Evolutionary conservation across 2,329 filamentous ascomycete genomes (phyloP), one percentile per base, ranked within the genome.

Genomic region (Aureobasidium namibiae): DNA sequence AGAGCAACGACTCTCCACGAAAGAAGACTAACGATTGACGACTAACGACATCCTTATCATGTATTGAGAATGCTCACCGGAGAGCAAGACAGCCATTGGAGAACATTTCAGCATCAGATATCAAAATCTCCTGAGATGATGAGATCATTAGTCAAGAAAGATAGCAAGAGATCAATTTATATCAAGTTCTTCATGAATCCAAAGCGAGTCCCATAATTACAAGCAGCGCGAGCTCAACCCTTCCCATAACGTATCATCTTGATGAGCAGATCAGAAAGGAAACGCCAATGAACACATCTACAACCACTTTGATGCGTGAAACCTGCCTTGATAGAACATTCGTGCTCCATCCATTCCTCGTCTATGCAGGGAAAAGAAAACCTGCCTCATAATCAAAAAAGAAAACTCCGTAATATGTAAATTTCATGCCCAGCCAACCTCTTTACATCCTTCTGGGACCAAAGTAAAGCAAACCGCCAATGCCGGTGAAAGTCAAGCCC

Each of bases 401-500:
- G 23, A 13, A 23, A 52, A 52, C 48, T 38, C 48, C 48, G 16
- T 24, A 6, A 52, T 39, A 39, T 52, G 48, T 52, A 39, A 26
- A 39, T 26, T 7, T 9, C 14, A 18, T 18, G n/a, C 11, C 52
- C 31, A 10, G 16, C 13, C 31, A 34, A 24, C 2, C 46, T 38
- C 31, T 57, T 52, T n/a, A 44, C 46, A 59, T 66, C 60, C 69
- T 68, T 52, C 70, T 63, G 9, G 70, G 70, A 7, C 70, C 70
- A 64, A 75, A 76, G 67, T 78, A 81, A 53, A 80, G 66, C 36
- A 79, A 49, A 2, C 76, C 74, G 23, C 79, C 78, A 13, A 77
- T 64, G 1, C 75, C 75, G 2, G 77, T 80, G 65, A 79, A 68
- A 45, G 72, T 70, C 10, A 80, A 62, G 1, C 78, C 79, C 24